Percentiles rank a stretch among this genome's conserved stretches.
Conservation (phyloP, 2,329 filamentous ascomycete species). For the Fusarium sp. region DNA sequence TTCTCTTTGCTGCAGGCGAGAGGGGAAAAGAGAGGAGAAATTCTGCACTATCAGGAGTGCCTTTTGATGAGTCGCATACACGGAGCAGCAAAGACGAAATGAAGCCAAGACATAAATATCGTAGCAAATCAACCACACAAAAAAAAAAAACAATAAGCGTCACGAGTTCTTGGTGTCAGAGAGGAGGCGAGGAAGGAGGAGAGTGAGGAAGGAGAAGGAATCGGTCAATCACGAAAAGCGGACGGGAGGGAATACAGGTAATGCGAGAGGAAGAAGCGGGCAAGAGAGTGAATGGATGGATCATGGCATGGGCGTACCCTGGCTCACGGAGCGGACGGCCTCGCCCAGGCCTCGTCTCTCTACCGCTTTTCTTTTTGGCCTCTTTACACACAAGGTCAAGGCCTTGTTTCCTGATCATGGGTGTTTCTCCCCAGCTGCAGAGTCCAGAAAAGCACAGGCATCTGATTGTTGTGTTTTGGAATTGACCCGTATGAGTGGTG, state of each 20-base stretch:
- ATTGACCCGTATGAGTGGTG: slow-evolving; percentile 32
- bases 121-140: slow-evolving; percentile 2
- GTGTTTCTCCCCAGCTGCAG: neutral
- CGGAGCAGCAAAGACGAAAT: neutral
- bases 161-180: slow-evolving; percentile 13
- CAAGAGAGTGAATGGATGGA: slow-evolving; percentile 25
- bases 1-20: slow-evolving; percentile 15
- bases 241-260: slow-evolving; percentile 28
- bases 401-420: neutral
- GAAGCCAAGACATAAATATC: neutral
- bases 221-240: slow-evolving; percentile 17
- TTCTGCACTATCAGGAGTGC: neutral
- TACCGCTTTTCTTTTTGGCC: neutral
- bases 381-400: neutral
- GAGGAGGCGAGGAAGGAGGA: slow-evolving; percentile 5
- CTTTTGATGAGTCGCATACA: neutral
- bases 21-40: slow-evolving; percentile 9
- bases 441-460: neutral
- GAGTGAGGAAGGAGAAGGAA: slow-evolving; percentile 10
- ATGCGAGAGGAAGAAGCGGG: slow-evolving; percentile 22
- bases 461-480: slow-evolving; percentile 11
- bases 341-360: neutral
- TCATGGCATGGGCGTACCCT: slow-evolving; percentile 13
- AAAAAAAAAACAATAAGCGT: slow-evolving; percentile 7
- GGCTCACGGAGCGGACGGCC: neutral